phyloP scores from a whole-genome alignment of 2,329 filamentous ascomycete species.

The Aspergillus fumigatiaffinis region DNA sequence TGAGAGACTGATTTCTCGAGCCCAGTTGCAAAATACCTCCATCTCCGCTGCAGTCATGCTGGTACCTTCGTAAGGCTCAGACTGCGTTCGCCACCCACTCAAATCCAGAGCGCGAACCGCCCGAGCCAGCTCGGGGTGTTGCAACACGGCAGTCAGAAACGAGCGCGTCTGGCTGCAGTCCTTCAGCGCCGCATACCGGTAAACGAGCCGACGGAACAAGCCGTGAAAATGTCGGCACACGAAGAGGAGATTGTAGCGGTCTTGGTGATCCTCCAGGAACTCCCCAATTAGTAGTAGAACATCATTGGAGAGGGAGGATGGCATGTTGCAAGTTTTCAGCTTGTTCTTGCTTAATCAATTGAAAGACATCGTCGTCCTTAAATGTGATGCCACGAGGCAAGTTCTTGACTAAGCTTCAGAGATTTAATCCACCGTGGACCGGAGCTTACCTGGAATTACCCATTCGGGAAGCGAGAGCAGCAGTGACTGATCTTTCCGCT shows the following conservation, averaged over 20 bases:
- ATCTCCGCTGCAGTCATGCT: constrained; percentile 5
- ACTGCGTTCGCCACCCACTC: constrained; percentile 15
- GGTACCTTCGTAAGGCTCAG: not conserved
- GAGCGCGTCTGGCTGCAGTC: constrained; percentile 15
- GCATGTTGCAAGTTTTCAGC: constrained; percentile 17
- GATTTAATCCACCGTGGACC: not conserved
- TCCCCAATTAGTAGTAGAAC: constrained; percentile 28
- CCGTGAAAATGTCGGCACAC: constrained; percentile 24
- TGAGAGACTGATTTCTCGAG: constrained; percentile 13
- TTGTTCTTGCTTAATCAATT: too few species aligned
- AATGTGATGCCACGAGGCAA: not conserved
- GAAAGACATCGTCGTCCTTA: not conserved
- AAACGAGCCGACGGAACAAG: constrained; percentile 24
- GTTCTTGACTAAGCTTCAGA: not conserved
- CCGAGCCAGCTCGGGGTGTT: constrained; percentile 20
- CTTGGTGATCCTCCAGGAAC: constrained; percentile 19
- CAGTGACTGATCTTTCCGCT: not conserved
- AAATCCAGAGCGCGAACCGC: constrained; percentile 22
- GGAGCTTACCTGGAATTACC: not conserved
- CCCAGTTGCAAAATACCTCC: constrained; percentile 5
- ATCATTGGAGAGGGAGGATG: constrained; percentile 23
- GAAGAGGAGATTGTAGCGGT: constrained; percentile 25
- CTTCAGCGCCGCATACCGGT: constrained; percentile 16
- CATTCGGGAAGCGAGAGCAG: not conserved
- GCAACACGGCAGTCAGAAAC: constrained; percentile 18